A percentile compares a stretch with the other conserved stretches of the same genome.
These are phyloP conservation scores for Sanghuangporus baumii DNA, from an alignment of 1,284 basidiomycete species.

Conservation along the genomic window DNA sequence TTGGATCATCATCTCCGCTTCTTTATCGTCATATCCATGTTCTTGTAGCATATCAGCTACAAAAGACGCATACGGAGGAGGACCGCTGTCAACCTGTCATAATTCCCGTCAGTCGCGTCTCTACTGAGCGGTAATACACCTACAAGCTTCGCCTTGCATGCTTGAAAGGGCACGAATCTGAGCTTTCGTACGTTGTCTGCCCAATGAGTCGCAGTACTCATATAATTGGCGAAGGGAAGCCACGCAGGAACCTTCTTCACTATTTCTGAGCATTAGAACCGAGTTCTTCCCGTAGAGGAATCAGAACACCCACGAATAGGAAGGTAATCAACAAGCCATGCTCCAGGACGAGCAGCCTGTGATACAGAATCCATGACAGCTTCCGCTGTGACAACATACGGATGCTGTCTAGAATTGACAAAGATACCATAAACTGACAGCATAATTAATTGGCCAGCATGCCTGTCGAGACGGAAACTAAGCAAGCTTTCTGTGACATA, in stretches of 20 bases:
- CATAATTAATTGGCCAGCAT: conserved; percentile 10
- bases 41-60: conserved; percentile 4
- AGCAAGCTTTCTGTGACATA: background rate
- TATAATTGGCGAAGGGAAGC: conserved; percentile 61
- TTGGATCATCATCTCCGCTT: background rate
- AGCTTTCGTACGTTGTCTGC: background rate
- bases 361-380: conserved; percentile 25
- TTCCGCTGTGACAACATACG: conserved; percentile 21
- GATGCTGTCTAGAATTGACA: conserved; percentile 1
- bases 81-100: background rate
- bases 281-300: background rate
- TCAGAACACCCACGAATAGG: conserved; percentile 39
- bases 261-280: conserved; percentile 22
- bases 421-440: conserved; percentile 8
- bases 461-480: background rate
- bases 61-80: conserved; percentile 2
- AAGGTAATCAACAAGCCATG: conserved; percentile 54
- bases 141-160: background rate
- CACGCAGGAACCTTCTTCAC: conserved; percentile 57
- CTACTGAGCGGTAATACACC: background rate
- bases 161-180: background rate
- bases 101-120: background rate
- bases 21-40: background rate
- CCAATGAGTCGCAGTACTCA: conserved; percentile 46
- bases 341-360: conserved; percentile 40